Conservation (phyloP, 805 yeast species). For the Pichia ethanolica region DNA sequence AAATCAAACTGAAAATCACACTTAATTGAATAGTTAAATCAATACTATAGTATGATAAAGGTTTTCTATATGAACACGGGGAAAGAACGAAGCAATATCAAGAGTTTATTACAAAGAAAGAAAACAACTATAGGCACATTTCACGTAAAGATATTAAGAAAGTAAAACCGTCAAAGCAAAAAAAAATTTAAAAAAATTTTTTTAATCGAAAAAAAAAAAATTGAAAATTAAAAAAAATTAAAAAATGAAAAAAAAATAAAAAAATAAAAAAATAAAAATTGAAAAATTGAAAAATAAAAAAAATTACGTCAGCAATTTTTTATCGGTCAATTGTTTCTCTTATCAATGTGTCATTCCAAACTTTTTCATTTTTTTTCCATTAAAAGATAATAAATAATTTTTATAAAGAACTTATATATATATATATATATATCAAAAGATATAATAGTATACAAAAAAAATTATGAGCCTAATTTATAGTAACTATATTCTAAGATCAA, state of each 20-base stretch:
- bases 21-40: background rate
- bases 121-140: background rate
- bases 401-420: background rate
- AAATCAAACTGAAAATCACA: background rate
- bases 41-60: background rate
- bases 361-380: no score
- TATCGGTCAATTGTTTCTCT: no score
- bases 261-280: background rate
- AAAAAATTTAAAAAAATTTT: background rate
- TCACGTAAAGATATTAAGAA: background rate
- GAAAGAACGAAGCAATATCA: conserved; percentile 11
- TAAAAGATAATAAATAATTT: no score
- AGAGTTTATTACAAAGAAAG: background rate
- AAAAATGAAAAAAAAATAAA: background rate
- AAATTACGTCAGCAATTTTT: background rate
- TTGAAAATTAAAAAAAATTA: background rate
- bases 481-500: conserved; percentile 18
- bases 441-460: background rate
- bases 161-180: background rate
- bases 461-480: no score
- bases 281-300: background rate
- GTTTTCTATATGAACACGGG: conserved; percentile 2
- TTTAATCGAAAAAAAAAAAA: background rate
- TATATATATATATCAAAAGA: background rate
- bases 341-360: no score